Base-by-base conservation (phyloP, 805 yeast species). In the Suhomyces kilbournensis region DNA sequence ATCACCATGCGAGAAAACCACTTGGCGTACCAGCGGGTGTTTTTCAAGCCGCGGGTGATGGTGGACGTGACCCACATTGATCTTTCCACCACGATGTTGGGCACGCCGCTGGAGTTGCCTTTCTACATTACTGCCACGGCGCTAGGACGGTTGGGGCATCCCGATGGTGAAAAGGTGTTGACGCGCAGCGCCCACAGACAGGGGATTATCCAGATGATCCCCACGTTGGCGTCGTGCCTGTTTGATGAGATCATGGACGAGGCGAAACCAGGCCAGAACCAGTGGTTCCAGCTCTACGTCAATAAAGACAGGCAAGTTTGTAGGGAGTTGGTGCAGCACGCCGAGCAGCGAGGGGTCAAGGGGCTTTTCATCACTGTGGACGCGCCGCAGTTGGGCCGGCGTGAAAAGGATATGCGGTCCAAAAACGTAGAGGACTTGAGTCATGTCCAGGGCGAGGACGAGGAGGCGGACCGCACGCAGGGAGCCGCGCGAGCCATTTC, bases 81-180 rank as follows among this genome's bases (percentile, higher is more conserved):
- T 64, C 67, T 83, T 30, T 68, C 85, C 9, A 86, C 96, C 8
- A 77, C 82, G 5, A 81, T 93, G 82, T 74, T 93, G 39, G 97
- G 97, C n/a, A 64, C 81, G 17, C 72, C 77, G 48, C 75, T 84
- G 1, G 72, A 80, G 15, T 88, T 84, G 12, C 98, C 98, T 14
- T 90, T 93, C 67, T 93, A 92, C 65, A 83, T 87, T 50, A 80
- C 93, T 39, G 98, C 98, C 1, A 90, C 98, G 5, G 98, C 97
- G 0, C 76, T 91, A 56, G 97, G 96, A 35, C 87, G 85, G 63
- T 78, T 93, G 59, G 98, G 97, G 3, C 94, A 92, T 63, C 90
- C 90, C 2, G 97, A 90, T 40, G 98, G 98, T 52, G 98, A 93
- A 69, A 81, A 83, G 53, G 90, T 86, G 15, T 80, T 93, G 57